phyloP scores from a whole-genome alignment of 306 rosid genomes.

The Phaseolus lunatus region DNA sequence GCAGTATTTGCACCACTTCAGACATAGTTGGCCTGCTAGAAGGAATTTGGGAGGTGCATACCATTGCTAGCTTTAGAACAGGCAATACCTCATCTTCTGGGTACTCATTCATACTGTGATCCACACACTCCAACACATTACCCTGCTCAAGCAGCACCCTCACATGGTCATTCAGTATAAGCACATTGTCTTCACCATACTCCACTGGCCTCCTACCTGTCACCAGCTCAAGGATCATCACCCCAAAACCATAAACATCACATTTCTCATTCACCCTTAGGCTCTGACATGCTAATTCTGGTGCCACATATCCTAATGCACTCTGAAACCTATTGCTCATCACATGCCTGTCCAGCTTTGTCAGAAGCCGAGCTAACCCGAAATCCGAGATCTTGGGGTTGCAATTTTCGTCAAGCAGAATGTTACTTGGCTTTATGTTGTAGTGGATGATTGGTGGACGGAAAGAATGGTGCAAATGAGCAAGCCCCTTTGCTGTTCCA shows the following conservation, averaged over 20 bases:
- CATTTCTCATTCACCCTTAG: conserved; percentile 85
- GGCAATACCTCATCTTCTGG: conserved; percentile 86
- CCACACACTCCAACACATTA: conserved; percentile 77
- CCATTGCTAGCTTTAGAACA: conserved; percentile 77
- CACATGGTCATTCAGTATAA: conserved; percentile 77
- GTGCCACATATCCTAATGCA: conserved; percentile 83
- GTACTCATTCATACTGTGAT: conserved; percentile 66
- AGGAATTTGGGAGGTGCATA: conserved; percentile 84
- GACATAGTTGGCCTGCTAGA: conserved; percentile 88
- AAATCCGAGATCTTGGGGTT: conserved; percentile 79
- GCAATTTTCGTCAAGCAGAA: conserved; percentile 67
- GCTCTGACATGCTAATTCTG: conserved; percentile 86
- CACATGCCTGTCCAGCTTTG: conserved; percentile 70
- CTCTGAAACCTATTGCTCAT: conserved; percentile 75
- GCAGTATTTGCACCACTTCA: conserved; percentile 83
- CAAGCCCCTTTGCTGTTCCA: conserved; percentile 82
- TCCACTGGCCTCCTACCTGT: conserved; percentile 89
- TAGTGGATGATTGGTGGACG: conserved; percentile 78
- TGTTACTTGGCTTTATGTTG: conserved; percentile 85
- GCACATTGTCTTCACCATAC: conserved; percentile 81
- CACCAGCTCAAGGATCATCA: conserved; percentile 78
- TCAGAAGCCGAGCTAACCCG: conserved; percentile 71
- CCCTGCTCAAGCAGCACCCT: conserved; percentile 78
- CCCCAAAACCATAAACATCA: conserved; percentile 80
- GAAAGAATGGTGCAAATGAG: conserved; percentile 75